A percentile compares a stretch with the other conserved stretches of the same genome.
Evolutionary conservation across 2,329 filamentous ascomycete genomes (phyloP).

Genomic region (Stagonosporopsis rhizophila): DNA sequence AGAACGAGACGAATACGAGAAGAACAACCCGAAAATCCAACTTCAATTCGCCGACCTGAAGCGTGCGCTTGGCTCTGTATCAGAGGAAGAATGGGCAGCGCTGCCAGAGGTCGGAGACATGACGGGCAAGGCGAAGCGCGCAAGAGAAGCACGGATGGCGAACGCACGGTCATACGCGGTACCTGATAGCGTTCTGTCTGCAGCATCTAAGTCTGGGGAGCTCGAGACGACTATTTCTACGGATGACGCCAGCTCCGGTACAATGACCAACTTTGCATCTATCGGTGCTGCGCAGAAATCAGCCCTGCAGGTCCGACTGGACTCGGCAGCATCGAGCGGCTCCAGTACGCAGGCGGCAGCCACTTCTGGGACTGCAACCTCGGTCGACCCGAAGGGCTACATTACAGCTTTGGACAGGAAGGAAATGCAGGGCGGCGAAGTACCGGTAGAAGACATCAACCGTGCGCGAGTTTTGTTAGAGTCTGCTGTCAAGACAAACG

Average conservation of each 20-base stretch:
- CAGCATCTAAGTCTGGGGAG: conserved; percentile 79
- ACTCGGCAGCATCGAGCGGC: conserved; percentile 78
- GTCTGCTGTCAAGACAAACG: conserved; percentile 96
- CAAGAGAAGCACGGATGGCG: conserved; percentile 79
- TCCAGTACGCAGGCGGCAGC: conserved; percentile 68
- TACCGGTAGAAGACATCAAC: conserved; percentile 87
- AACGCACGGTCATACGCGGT: conserved; percentile 83
- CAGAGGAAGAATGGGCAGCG: conserved; percentile 95
- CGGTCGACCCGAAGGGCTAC: conserved; percentile 94
- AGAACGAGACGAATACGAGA: conserved; percentile 94
- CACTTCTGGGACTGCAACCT: conserved; percentile 80
- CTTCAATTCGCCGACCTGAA: conserved; percentile 98
- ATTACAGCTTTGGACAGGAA: conserved; percentile 88
- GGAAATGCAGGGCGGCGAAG: conserved; percentile 77
- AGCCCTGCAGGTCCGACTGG: conserved; percentile 90
- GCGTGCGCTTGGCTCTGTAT: conserved; percentile 83
- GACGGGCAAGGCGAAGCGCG: conserved; percentile 89
- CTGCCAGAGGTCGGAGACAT: conserved; percentile 95
- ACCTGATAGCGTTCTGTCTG: conserved; percentile 91
- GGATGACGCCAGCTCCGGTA: conserved; percentile 75
- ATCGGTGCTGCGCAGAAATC: conserved; percentile 97
- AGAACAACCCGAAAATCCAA: conserved; percentile 96
- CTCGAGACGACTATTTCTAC: conserved; percentile 82
- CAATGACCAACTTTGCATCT: conserved; percentile 97
- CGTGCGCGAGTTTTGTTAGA: conserved; percentile 91